A percentile compares a stretch with the other conserved stretches of the same genome.
Evolutionary conservation across 768 basidiomycete genomes (phyloP).

Genomic region (Chalciporus piperatus): DNA sequence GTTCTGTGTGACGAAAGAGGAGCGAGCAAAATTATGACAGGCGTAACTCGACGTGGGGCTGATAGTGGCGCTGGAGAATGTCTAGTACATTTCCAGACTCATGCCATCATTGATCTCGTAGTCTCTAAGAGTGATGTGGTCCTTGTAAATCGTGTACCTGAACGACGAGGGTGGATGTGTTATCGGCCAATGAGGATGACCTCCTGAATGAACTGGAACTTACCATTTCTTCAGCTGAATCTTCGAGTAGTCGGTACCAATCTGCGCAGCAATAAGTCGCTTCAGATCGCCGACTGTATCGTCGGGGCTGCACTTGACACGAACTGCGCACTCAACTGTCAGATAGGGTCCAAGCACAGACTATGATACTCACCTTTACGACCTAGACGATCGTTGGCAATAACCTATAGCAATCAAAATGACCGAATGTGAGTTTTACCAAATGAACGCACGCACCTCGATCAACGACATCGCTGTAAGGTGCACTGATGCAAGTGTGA

Average conservation of each 20-base stretch:
- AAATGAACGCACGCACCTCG: constrained; percentile 37
- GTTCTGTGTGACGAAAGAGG: constrained; percentile 1
- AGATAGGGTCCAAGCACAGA: not conserved
- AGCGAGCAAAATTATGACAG: not conserved
- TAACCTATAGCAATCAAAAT: constrained; percentile 52
- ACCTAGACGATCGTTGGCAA: constrained; percentile 94
- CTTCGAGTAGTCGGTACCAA: constrained; percentile 80
- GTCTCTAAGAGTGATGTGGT: constrained; percentile 90
- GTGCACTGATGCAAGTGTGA: constrained; percentile 10
- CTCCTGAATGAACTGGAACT: constrained; percentile 22
- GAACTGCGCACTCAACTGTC: constrained; percentile 52
- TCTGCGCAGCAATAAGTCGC: constrained; percentile 95
- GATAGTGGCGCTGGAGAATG: not conserved
- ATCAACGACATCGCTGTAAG: constrained; percentile 47
- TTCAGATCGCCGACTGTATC: constrained; percentile 98
- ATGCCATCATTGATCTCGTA: constrained; percentile 93
- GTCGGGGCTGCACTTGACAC: constrained; percentile 91
- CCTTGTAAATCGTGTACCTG: constrained; percentile 95
- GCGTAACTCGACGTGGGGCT: constrained; percentile 3
- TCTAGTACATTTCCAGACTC: constrained; percentile 89
- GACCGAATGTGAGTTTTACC: not conserved
- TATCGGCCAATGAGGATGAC: not conserved
- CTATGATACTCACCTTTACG: constrained; percentile 66
- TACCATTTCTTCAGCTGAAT: constrained; percentile 98
- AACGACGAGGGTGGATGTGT: not conserved